Base-by-base conservation (phyloP, 257 asterid species). In the Plantago major region DNA sequence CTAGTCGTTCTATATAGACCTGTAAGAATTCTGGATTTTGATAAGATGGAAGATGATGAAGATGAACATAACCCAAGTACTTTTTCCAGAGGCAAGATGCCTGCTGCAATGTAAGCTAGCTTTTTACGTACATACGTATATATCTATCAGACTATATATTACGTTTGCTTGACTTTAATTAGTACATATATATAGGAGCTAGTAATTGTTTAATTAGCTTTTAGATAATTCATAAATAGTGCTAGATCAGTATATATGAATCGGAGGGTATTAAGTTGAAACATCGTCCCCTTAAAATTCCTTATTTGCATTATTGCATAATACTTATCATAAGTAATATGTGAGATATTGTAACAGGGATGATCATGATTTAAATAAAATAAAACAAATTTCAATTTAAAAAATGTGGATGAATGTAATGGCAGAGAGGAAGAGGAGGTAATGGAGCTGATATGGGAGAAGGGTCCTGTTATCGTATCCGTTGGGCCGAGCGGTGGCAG, bases 371-470 rank as follows among this genome's bases (percentile, higher is more conserved):
- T 46, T 46, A 11, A 0, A 7, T 22, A 6, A 46, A 1, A 47
- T 14, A 3, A 15, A 38, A 19, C 15, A 0, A n/a, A n/a, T 14
- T 52, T 15, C 26, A 3, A 9, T 3, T 6, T n/a, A 51, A 51
- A 22, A 51, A 51, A 22, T 22, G 26, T 33, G 17, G 14, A 52
- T 52, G 15, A 15, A 13, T 42, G 7, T 2, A 19, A 8, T 55
- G 45, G 15, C 47, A 64, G 63, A 46, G 50, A 42, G 19, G 67
- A 62, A 11, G 73, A 70, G 16, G 73, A 62, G 13, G 22, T 66
- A 14, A 70, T 70, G 73, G 79, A 74, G 73, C 56, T 70, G 52
- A 11, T 67, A 52, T 74, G 73, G 79, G 70, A 74, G 28, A 58
- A 71, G 59, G 79, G 70, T 4, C 67, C 30, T 43, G 64, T 74